Percentiles rank a stretch among this genome's conserved stretches.
Evolutionary conservation across 2,329 filamentous ascomycete species (phyloP).

Genomic region (Exophiala calicioides): DNA sequence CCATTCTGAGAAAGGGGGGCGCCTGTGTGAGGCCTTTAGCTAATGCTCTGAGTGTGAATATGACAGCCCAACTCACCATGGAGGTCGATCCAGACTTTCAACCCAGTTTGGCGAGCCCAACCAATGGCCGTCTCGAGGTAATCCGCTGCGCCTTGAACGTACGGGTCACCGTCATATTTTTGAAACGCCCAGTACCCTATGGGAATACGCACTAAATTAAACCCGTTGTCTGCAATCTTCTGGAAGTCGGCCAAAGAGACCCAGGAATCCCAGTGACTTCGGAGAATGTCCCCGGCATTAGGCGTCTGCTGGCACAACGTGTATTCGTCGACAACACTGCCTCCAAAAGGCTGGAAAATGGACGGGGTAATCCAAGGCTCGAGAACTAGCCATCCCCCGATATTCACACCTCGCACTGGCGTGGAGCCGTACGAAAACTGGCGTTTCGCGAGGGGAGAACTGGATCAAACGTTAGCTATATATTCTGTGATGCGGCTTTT

Average conservation of each 20-base stretch:
- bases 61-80: slow-evolving; percentile 49
- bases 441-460: slow-evolving; percentile 24
- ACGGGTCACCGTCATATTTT: slow-evolving; percentile 58
- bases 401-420: slow-evolving; percentile 57
- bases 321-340: slow-evolving; percentile 58
- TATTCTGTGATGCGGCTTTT: background rate
- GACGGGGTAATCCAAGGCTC: slow-evolving; percentile 67
- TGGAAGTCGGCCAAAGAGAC: slow-evolving; percentile 58
- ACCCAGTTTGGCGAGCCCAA: slow-evolving; percentile 59
- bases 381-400: slow-evolving; percentile 65
- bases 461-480: too few species aligned
- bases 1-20: slow-evolving; percentile 66
- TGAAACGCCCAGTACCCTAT: slow-evolving; percentile 66
- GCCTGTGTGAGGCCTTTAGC: slow-evolving; percentile 25
- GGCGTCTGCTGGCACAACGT: slow-evolving; percentile 54
- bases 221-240: slow-evolving; percentile 49
- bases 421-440: slow-evolving; percentile 27
- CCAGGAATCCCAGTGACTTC: slow-evolving; percentile 61
- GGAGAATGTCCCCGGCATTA: slow-evolving; percentile 50
- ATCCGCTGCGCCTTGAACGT: slow-evolving; percentile 62
- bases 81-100: slow-evolving; percentile 68
- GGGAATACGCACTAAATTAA: slow-evolving; percentile 67
- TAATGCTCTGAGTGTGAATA: slow-evolving; percentile 6
- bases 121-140: slow-evolving; percentile 59
- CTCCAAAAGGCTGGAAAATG: slow-evolving; percentile 54